These are phyloP conservation scores for Escallonia herrerae DNA, from an alignment of 129 eudicot genomes.

Conservation along the genomic window DNA sequence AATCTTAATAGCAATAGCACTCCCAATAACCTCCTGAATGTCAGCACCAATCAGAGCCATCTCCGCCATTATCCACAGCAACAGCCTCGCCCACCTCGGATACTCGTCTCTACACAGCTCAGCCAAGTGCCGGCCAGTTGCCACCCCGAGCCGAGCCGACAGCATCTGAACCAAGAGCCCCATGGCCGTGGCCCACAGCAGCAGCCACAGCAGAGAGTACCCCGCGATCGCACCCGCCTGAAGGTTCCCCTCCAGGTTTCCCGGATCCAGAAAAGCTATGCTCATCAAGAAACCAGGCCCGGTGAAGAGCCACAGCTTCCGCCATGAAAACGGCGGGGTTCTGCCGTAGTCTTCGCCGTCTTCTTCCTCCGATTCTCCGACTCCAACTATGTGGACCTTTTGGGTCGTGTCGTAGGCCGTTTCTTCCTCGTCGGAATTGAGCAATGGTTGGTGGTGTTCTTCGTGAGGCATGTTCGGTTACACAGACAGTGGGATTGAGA, in stretches of 20 bases:
- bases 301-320: constrained; percentile 80
- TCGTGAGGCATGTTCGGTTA: constrained; percentile 11
- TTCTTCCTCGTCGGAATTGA: constrained; percentile 38
- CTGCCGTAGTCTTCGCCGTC: constrained; percentile 24
- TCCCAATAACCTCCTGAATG: constrained; percentile 95
- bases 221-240: constrained; percentile 99
- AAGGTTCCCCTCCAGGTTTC: constrained; percentile 89
- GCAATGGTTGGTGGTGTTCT: constrained; percentile 17
- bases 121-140: constrained; percentile 88
- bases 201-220: constrained; percentile 75
- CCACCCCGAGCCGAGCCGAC: constrained; percentile 93
- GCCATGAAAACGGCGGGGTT: constrained; percentile 82
- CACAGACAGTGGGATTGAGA: neutral
- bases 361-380: constrained; percentile 18
- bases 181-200: constrained; percentile 91
- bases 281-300: constrained; percentile 95
- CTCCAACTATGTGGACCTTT: constrained; percentile 48
- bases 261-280: constrained; percentile 94
- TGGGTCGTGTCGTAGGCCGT: constrained; percentile 43
- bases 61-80: constrained; percentile 93
- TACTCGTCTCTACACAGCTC: constrained; percentile 94
- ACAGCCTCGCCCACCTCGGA: constrained; percentile 72
- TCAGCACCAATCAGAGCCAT: constrained; percentile 86
- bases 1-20: constrained; percentile 95
- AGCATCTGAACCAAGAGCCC: constrained; percentile 81